Evolutionary conservation across 1,284 basidiomycete species (phyloP).

Genomic region (Termitomyces sp.): DNA sequence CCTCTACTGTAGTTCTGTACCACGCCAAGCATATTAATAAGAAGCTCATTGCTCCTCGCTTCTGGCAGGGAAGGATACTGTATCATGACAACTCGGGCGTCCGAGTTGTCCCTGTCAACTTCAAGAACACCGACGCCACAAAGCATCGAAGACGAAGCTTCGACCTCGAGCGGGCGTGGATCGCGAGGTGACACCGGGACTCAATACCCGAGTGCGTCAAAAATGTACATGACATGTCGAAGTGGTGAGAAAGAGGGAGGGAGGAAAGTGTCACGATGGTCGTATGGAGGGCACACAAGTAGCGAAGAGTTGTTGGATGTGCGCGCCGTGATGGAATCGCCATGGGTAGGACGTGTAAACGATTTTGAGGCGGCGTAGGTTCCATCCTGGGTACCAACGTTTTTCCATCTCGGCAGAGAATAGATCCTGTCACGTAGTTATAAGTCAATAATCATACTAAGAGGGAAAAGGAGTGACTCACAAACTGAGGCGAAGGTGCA

Average conservation of each 20-base stretch:
- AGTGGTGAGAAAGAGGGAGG: background rate
- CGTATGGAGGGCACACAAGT: conserved; percentile 25
- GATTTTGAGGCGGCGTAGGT: conserved; percentile 26
- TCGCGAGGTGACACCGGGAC: background rate
- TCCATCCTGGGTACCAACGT: conserved; percentile 27
- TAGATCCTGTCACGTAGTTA: conserved; percentile 12
- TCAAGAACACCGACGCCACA: background rate
- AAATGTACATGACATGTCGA: background rate
- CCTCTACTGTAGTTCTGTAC: background rate
- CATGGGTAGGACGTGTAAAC: conserved; percentile 27
- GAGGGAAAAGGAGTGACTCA: conserved; percentile 6
- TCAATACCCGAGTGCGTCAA: background rate
- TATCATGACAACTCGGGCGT: background rate
- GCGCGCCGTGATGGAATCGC: conserved; percentile 22
- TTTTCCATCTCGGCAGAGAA: conserved; percentile 30
- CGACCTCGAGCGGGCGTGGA: background rate
- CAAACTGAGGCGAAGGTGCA: conserved; percentile 13
- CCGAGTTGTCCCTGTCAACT: background rate
- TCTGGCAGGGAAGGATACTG: background rate
- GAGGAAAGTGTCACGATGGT: background rate
- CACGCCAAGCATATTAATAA: background rate
- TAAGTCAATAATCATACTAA: background rate
- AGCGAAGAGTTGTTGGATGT: conserved; percentile 29
- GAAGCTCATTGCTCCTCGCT: background rate
- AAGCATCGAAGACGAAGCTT: no score